These are phyloP conservation scores for Plasmodium blacklocki DNA, from an alignment of 169 alveolate genomes.

Conservation along the genomic window DNA sequence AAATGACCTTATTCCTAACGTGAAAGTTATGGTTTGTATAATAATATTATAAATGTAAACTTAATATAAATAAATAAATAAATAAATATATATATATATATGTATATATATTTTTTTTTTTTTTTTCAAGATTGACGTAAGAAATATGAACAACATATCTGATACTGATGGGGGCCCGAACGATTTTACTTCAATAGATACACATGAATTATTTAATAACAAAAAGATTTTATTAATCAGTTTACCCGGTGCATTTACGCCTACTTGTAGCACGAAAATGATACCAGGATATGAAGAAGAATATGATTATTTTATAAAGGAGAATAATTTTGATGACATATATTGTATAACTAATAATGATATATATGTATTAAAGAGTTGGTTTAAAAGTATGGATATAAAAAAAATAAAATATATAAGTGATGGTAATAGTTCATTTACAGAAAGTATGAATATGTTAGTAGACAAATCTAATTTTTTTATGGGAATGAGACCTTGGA, in stretches of 20 bases:
- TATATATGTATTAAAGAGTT: constrained; percentile 80
- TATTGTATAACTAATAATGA: constrained; percentile 84
- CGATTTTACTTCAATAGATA: constrained; percentile 28
- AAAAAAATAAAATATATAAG: constrained; percentile 78
- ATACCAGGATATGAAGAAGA: constrained; percentile 80
- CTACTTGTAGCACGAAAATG: constrained; percentile 81
- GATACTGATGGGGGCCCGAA: constrained; percentile 5
- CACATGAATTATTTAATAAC: constrained; percentile 75
- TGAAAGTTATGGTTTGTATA: constrained; percentile 61
- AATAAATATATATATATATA: neutral
- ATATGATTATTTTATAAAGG: constrained; percentile 75
- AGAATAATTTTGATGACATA: constrained; percentile 78
- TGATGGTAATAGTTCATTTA: constrained; percentile 81
- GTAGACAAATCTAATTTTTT: constrained; percentile 80
- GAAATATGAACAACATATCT: constrained; percentile 7
- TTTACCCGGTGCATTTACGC: constrained; percentile 86
- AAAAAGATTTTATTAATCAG: constrained; percentile 78
- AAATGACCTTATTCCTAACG: constrained; percentile 72
- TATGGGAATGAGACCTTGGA: constrained; percentile 85
- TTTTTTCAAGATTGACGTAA: constrained; percentile 32
- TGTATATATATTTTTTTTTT: neutral
- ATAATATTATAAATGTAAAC: too few species aligned
- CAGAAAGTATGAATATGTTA: constrained; percentile 82
- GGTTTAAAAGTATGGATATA: constrained; percentile 76
- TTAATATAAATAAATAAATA: neutral